These are phyloP conservation scores for Spergularia azorica DNA, from an alignment of 179 eudicot genomes.

Conservation along the genomic window DNA sequence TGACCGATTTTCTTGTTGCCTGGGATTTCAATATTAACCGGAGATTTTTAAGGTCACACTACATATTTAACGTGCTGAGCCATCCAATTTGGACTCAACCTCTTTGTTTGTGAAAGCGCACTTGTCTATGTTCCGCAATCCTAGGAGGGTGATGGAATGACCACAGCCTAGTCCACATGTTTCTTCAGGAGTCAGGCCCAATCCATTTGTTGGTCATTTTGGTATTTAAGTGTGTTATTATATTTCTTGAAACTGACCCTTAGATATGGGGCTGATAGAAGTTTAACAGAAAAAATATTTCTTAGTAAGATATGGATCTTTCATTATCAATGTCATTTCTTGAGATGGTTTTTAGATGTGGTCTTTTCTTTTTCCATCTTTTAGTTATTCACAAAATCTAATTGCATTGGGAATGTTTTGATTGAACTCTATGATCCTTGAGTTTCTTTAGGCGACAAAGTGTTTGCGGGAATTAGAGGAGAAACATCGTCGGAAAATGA, in stretches of 20 bases:
- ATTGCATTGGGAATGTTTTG: neutral
- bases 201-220: neutral
- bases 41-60: neutral
- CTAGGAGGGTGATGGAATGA: too few species aligned
- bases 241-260: neutral
- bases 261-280: neutral
- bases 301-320: too few species aligned
- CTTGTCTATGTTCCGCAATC: neutral
- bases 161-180: too few species aligned
- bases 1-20: conserved; percentile 9
- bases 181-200: neutral
- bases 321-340: neutral
- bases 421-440: conserved; percentile 2
- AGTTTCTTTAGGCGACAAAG: conserved; percentile 58
- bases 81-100: neutral
- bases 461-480: conserved; percentile 65
- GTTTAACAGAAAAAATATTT: neutral
- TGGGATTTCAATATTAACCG: neutral
- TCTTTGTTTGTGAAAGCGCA: conserved; percentile 3
- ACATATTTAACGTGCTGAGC: neutral
- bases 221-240: too few species aligned
- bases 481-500: conserved; percentile 45
- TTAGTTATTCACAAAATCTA: neutral
- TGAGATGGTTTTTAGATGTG: conserved; percentile 1
- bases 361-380: neutral